A percentile compares a stretch with the other conserved stretches of the same genome.
Conservation (phyloP, 2,329 filamentous ascomycete species). For the Colletotrichum caudatum region DNA sequence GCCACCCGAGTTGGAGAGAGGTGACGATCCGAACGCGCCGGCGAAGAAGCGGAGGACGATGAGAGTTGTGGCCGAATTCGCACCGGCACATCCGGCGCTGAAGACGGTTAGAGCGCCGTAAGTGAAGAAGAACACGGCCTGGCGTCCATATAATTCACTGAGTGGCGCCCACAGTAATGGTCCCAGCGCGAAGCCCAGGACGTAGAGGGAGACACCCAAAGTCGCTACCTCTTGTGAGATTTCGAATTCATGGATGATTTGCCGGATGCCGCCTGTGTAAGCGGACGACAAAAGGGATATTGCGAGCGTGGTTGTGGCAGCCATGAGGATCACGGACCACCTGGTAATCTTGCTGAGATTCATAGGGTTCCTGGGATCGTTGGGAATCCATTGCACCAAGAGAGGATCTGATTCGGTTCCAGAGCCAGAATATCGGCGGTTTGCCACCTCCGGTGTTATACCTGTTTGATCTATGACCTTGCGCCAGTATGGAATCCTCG, state of each 20-base stretch:
- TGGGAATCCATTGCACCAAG: conserved; percentile 70
- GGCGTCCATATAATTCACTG: conserved; percentile 70
- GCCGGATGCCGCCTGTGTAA: conserved; percentile 64
- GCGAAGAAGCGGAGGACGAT: conserved; percentile 75
- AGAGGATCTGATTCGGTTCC: conserved; percentile 74
- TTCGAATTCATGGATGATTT: conserved; percentile 64
- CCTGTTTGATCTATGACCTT: conserved; percentile 5
- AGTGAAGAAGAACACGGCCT: conserved; percentile 68
- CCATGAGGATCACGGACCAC: conserved; percentile 70
- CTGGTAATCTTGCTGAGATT: conserved; percentile 64
- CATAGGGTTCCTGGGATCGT: conserved; percentile 74
- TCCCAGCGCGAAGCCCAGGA: conserved; percentile 66
- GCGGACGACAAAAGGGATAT: conserved; percentile 74
- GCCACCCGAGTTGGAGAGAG: conserved; percentile 71
- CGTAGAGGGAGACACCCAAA: conserved; percentile 61
- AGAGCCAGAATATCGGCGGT: conserved; percentile 66
- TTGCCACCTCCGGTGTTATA: conserved; percentile 30
- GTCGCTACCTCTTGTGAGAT: conserved; percentile 58
- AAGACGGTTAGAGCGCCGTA: conserved; percentile 70
- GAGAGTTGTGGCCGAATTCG: conserved; percentile 67
- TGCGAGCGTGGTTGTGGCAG: conserved; percentile 71
- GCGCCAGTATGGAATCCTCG: conserved; percentile 12
- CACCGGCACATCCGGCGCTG: conserved; percentile 68
- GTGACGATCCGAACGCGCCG: conserved; percentile 71
- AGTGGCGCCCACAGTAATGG: conserved; percentile 74